Evolutionary conservation across 106 monocot genomes (phyloP).

Genomic region (Dioscorea alata): DNA sequence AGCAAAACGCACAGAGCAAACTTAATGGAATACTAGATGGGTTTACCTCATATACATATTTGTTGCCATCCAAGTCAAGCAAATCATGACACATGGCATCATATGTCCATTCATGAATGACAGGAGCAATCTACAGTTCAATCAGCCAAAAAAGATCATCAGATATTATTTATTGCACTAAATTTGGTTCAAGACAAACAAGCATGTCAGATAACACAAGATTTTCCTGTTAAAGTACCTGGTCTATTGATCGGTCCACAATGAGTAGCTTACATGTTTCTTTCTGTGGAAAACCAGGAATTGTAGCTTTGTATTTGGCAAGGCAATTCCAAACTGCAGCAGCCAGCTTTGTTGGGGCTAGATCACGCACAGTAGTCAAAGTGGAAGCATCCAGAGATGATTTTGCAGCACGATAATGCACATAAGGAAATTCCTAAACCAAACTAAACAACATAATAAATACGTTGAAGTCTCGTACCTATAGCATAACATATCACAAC

Average conservation of each 20-base stretch:
- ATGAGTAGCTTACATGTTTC: slow-evolving; percentile 76
- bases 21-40: neutral
- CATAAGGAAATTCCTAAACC: slow-evolving; percentile 60
- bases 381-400: slow-evolving; percentile 35
- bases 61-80: slow-evolving; percentile 63
- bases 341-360: slow-evolving; percentile 62
- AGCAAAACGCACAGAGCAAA: slow-evolving; percentile 1
- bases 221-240: slow-evolving; percentile 28
- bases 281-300: slow-evolving; percentile 68
- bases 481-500: too few species aligned
- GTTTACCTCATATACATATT: slow-evolving; percentile 57
- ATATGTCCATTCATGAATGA: slow-evolving; percentile 87
- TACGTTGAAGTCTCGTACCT: too few species aligned
- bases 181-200: too few species aligned
- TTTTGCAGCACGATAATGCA: slow-evolving; percentile 63
- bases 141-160: neutral
- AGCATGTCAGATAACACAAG: neutral
- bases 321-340: slow-evolving; percentile 55
- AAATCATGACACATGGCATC: slow-evolving; percentile 87
- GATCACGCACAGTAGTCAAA: slow-evolving; percentile 26
- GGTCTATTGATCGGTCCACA: slow-evolving; percentile 58
- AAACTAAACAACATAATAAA: neutral
- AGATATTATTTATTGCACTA: too few species aligned
- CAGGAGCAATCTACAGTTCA: slow-evolving; percentile 55
- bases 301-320: slow-evolving; percentile 53